Evolutionary conservation across 371 early-diverging fungal genomes (phyloP), one percentile per base, ranked within the genome.

Genomic region (Mortierella sp.): DNA sequence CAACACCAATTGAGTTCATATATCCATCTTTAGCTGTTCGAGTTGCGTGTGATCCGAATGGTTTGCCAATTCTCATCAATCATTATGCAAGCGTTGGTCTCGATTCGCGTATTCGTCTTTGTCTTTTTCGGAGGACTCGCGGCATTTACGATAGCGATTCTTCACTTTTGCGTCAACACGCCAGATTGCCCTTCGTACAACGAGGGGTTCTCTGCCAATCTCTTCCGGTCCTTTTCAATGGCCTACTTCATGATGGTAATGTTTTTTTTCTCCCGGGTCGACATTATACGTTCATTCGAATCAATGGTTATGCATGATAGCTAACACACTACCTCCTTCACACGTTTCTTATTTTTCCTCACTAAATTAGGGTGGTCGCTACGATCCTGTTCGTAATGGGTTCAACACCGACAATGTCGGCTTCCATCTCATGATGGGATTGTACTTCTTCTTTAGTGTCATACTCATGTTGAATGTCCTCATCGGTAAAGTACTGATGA

Each of bases 401-500:
- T 44, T 72, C 19, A 10, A 0, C 0, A 0, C 6, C 13, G 43
- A 37, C 3, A 34, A 72, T 11, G 13, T 24, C 6, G 48, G 41
- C 8, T 72, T 72, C 58, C 73, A 72, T 22, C 14, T 66, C 10
- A 72, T 66, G 73, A 72, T 72, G 73, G 34, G 65, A 9, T 1
- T 66, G 14, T 72, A 72, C 31, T 72, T 72, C 37, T 72, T 72
- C 66, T 72, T 72, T 44, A 72, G 66, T 3, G 53, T 39, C n/a
- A 72, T 72, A 10, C 73, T 72, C 1, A 48, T 72, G 66, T 58
- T 72, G 24, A 72, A 72, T 22, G 66, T 72, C 10, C 55, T 72
- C 44, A 72, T 72, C 37, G 73, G 70, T 69, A 69, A 55, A n/a
- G n/a, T n/a, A n/a, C n/a, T n/a, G n/a, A n/a, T n/a, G n/a, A n/a